A percentile compares a stretch with the other conserved stretches of the same genome.
Conservation (phyloP, 163 green algal genomes). For the Smithsoniella earleae region DNA sequence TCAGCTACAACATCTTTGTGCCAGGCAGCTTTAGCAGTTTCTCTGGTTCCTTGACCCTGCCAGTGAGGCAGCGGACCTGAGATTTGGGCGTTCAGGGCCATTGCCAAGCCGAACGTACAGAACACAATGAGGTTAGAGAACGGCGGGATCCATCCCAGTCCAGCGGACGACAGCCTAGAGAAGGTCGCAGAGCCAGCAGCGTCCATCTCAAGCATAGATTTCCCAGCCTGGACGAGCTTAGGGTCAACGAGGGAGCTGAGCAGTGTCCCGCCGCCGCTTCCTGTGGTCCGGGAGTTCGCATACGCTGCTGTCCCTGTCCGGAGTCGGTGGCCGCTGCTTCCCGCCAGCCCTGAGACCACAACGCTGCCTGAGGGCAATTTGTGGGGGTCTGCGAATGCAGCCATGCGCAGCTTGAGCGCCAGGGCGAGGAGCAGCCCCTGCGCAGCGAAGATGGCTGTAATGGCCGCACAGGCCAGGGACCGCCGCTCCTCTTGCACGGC, state of each 20-base stretch:
- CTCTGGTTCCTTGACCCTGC: background rate
- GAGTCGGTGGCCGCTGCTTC: background rate
- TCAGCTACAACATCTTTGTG: background rate
- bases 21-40: background rate
- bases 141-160: slow-evolving; percentile 62
- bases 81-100: slow-evolving; percentile 54
- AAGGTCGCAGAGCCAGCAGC: slow-evolving; percentile 33
- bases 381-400: slow-evolving; percentile 25
- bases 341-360: slow-evolving; percentile 8
- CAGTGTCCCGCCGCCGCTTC: background rate
- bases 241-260: background rate
- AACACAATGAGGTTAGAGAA: slow-evolving; percentile 67
- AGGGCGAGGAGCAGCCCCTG: slow-evolving; percentile 75
- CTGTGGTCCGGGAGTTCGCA: background rate
- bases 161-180: slow-evolving; percentile 38
- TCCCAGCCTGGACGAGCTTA: slow-evolving; percentile 19
- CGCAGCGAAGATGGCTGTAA: slow-evolving; percentile 64
- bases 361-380: background rate
- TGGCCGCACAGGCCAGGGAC: slow-evolving; percentile 37
- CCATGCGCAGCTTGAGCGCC: slow-evolving; percentile 69
- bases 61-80: slow-evolving; percentile 32
- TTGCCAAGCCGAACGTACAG: slow-evolving; percentile 48
- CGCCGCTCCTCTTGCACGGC: slow-evolving; percentile 44
- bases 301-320: slow-evolving; percentile 21
- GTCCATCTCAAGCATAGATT: slow-evolving; percentile 40